Conservation (phyloP, 306 rosid species). For the Amphicarpaea edgeworthii region DNA sequence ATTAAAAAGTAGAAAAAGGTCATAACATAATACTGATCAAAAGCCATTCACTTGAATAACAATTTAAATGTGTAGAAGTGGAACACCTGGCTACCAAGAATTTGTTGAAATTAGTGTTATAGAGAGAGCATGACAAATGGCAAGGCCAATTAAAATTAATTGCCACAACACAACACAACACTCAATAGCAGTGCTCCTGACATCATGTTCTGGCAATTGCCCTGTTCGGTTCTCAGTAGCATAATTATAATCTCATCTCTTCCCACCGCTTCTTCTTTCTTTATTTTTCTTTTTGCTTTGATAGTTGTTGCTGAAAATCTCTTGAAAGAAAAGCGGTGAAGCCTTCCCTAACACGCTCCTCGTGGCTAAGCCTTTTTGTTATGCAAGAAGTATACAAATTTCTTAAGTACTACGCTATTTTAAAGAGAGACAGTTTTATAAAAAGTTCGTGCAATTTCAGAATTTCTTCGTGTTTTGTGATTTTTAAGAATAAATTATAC, state of each 20-base stretch:
- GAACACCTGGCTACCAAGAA: neutral
- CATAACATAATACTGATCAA: neutral
- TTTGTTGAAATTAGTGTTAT: neutral
- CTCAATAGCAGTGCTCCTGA: too few species aligned
- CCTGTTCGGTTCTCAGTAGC: neutral
- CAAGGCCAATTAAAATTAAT: neutral
- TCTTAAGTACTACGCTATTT: too few species aligned
- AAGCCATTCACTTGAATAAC: too few species aligned
- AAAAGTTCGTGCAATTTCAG: too few species aligned
- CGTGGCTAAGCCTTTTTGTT: too few species aligned
- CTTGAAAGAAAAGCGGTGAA: constrained; percentile 11
- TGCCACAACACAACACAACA: too few species aligned
- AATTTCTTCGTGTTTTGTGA: too few species aligned
- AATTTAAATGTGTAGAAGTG: neutral
- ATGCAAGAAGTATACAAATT: too few species aligned
- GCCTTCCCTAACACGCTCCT: too few species aligned
- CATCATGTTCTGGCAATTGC: neutral
- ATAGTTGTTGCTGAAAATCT: neutral
- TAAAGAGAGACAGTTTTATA: too few species aligned
- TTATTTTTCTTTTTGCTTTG: neutral
- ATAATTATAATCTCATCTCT: neutral
- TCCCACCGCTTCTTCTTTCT: neutral
- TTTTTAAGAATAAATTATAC: too few species aligned
- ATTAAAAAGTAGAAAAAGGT: neutral
- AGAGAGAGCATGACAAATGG: neutral